These are phyloP conservation scores for Aegle marmelos DNA, from an alignment of 345 rosid genomes.

Conservation along the genomic window DNA sequence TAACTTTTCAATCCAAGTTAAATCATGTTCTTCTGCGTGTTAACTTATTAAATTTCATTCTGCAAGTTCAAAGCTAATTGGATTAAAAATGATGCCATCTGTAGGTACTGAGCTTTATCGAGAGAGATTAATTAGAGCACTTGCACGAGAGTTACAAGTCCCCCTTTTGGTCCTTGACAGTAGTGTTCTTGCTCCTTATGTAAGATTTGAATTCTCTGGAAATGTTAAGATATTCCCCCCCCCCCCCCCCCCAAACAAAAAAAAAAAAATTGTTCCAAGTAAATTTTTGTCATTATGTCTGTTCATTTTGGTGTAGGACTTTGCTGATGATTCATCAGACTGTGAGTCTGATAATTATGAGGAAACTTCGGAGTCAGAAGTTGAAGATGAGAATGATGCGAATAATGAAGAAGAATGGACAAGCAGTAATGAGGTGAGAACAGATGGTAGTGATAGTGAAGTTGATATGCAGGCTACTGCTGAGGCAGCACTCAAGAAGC, in stretches of 20 bases:
- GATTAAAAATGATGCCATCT: slow-evolving; percentile 17
- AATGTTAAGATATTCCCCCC: background rate
- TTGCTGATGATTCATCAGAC: slow-evolving; percentile 68
- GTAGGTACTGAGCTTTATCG: slow-evolving; percentile 94
- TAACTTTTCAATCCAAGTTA: slow-evolving; percentile 1
- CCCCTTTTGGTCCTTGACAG: slow-evolving; percentile 89
- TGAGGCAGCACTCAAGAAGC: slow-evolving; percentile 79
- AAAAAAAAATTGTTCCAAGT: background rate
- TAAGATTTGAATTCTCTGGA: slow-evolving; percentile 45
- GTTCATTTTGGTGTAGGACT: slow-evolving; percentile 53
- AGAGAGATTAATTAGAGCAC: slow-evolving; percentile 88
- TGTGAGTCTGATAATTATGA: slow-evolving; percentile 63
- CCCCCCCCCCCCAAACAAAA: too few species aligned
- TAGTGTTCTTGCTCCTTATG: slow-evolving; percentile 89
- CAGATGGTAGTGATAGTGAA: slow-evolving; percentile 75
- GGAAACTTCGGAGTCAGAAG: slow-evolving; percentile 82
- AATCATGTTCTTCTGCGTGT: background rate
- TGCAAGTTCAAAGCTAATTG: slow-evolving; percentile 10
- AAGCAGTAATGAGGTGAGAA: slow-evolving; percentile 58
- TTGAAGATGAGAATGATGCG: slow-evolving; percentile 75
- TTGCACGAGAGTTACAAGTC: slow-evolving; percentile 81
- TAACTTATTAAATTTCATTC: background rate
- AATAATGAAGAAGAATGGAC: slow-evolving; percentile 70
- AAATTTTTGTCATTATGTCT: slow-evolving; percentile 14
- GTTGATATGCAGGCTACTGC: slow-evolving; percentile 62